Evolutionary conservation across 1,284 basidiomycete genomes (phyloP), one percentile per base, ranked within the genome.

Genomic region (Flammula alnicola): DNA sequence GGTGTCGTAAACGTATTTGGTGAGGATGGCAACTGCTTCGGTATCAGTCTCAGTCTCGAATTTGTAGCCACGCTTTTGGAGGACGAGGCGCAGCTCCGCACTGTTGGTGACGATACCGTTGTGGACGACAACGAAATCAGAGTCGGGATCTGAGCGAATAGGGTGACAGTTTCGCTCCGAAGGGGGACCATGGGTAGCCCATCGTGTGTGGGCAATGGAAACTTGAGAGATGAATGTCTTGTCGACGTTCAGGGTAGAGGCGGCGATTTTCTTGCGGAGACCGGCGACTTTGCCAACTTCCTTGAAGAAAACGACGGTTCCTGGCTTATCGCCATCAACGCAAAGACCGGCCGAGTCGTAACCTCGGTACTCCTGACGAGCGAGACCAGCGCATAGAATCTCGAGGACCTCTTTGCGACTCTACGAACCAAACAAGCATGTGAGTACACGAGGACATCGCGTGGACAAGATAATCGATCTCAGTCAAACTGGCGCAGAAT

Each of bases 101-200:
- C 80, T 87, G 80, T 98, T 98, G 73, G 97, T 99, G 64, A 99
- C 96, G 69, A 99, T 99, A 71, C 97, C 97, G 66, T 99, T 99
- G 82, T 99, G 97, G 35, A 99, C 95, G 61, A 99, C 79, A 52
- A 86, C 85, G 76, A 99, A 99, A 66, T 98, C 95, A 54, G 78
- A 76, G 49, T 71, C 81, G 27, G 83, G 77, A 68, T 98, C 95
- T 30, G 91, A 93, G 61, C 88, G 88, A 68, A 98, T 86, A 52
- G 97, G 97, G 73, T 99, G 97, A 75, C 96, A 99, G 78, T 99
- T 99, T 63, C 80, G 70, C 46, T 87, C 81, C 23, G 86, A 90
- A 23, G 93, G 93, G 43, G 89, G 86, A 54, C 97, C 97, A 70
- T 99, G 97, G n/a, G 97, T 99, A 3, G 97, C 97, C 97, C 97